phyloP scores from a whole-genome alignment of 495 filamentous ascomycete species.

The Evansstolkia leycettana region DNA sequence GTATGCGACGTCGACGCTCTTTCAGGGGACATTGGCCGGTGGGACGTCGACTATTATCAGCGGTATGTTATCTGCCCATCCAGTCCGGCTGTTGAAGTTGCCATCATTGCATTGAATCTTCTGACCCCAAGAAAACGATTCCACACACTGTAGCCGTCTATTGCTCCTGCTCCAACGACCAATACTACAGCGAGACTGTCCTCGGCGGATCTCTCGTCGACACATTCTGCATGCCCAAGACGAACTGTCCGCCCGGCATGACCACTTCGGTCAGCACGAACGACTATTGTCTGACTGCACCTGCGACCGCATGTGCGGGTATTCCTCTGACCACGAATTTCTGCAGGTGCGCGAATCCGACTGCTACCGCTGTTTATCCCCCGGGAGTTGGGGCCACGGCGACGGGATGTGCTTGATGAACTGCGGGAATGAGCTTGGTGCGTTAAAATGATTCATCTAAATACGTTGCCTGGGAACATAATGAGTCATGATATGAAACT shows the following conservation, averaged over 20 bases:
- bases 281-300: slow-evolving; percentile 7
- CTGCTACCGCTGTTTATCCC: too few relatives aligned
- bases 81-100: neutral
- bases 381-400: too few relatives aligned
- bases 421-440: too few relatives aligned
- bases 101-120: too few relatives aligned
- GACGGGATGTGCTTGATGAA: too few relatives aligned
- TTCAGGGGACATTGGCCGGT: slow-evolving; percentile 10
- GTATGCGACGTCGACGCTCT: slow-evolving; percentile 12
- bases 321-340: neutral
- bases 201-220: slow-evolving; percentile 5
- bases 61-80: slow-evolving; percentile 3
- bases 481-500: too few relatives aligned
- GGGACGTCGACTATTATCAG: slow-evolving; percentile 9
- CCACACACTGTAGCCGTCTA: slow-evolving; percentile 6
- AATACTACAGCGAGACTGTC: slow-evolving; percentile 14
- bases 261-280: neutral
- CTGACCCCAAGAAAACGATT: neutral
- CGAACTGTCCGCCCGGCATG: neutral
- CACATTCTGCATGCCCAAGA: slow-evolving; percentile 17
- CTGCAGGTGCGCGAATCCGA: neutral
- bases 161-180: slow-evolving; percentile 11
- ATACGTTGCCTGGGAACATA: too few relatives aligned
- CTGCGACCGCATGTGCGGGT: slow-evolving; percentile 7
- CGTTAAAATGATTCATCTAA: too few relatives aligned